Evolutionary conservation across 371 early-diverging fungal genomes (phyloP), one percentile per base, ranked within the genome.

Genomic region (Chytridiales sp.): DNA sequence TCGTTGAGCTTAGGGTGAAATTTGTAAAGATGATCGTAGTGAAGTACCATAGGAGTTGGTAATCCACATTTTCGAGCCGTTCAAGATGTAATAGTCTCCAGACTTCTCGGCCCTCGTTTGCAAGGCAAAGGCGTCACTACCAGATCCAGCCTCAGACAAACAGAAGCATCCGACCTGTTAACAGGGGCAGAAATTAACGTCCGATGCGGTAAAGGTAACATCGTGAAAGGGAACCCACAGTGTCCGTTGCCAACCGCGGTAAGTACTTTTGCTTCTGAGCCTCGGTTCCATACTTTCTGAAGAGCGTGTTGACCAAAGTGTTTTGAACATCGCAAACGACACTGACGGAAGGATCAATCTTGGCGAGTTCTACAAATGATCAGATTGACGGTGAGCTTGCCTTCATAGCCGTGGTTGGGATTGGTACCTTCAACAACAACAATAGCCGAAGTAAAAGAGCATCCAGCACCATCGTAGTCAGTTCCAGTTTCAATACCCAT

Each of bases 281-380:
- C 22, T 83, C 74, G 41, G 73, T 84, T 36, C 75, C 98, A 68
- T 94, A 91, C 60, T 90, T 87, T 68, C 87, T 82, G 75, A 98
- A 88, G 59, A 97, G 72, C n/a, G 97, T 96, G 77, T 92, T 90
- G 64, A 97, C 97, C 31, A 97, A 80, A 0, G 97, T 97, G 80
- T 97, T 97, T 81, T 98, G 98, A 50, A 98, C 97, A 77, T 98
- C 98, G 73, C 95, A 94, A 54, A 89, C 66, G 13, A 94, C 96
- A 70, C 85, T 83, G 63, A 97, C 83, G 24, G 94, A 88, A 17
- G 97, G 94, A 76, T 98, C 98, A 29, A 98, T 80, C 82, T 94
- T 95, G 74, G 97, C 93, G 41, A 98, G 83, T 73, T 97, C 95
- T 81, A 32, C 11, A 27, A 27, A 53, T 1, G 30, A 11, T 13